Evolutionary conservation across 352 stramenopile species (phyloP).

Genomic region (Labyrinthula sp.): DNA sequence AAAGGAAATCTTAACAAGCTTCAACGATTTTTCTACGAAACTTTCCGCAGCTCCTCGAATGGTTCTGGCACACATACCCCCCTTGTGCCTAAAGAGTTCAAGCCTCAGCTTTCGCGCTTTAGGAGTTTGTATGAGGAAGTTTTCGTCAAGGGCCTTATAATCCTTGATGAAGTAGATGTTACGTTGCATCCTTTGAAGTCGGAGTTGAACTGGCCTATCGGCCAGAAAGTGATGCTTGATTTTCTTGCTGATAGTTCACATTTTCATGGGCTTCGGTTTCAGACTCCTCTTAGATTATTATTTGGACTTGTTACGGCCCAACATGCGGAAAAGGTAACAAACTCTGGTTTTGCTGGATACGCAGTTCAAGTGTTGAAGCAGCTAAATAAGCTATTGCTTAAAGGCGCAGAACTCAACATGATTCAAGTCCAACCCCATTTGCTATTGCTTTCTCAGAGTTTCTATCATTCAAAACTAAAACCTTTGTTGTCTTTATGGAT

Average conservation of each 20-base stretch:
- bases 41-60: no score
- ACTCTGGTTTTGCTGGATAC: no score
- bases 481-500: slow-evolving; percentile 51
- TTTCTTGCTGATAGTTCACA: no score
- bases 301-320: no score
- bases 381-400: slow-evolving; percentile 45
- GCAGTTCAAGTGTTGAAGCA: slow-evolving; percentile 26
- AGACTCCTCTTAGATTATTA: no score
- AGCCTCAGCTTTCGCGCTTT: not conserved
- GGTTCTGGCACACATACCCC: no score
- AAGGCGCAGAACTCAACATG: slow-evolving; percentile 48
- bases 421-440: slow-evolving; percentile 63
- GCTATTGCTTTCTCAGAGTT: slow-evolving; percentile 59
- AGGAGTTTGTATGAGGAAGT: slow-evolving; percentile 30
- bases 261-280: no score
- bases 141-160: slow-evolving; percentile 46
- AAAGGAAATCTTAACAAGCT: no score
- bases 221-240: slow-evolving; percentile 67
- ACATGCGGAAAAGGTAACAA: no score
- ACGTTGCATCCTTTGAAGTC: slow-evolving; percentile 61
- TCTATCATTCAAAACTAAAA: slow-evolving; percentile 53
- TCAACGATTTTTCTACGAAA: no score
- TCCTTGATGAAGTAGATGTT: slow-evolving; percentile 77
- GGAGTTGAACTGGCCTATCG: slow-evolving; percentile 70
- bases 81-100: not conserved